A percentile compares a stretch with the other conserved stretches of the same genome.
These are phyloP conservation scores for Neohortaea acidophila DNA, from an alignment of 495 filamentous ascomycete genomes.

Conservation along the genomic window DNA sequence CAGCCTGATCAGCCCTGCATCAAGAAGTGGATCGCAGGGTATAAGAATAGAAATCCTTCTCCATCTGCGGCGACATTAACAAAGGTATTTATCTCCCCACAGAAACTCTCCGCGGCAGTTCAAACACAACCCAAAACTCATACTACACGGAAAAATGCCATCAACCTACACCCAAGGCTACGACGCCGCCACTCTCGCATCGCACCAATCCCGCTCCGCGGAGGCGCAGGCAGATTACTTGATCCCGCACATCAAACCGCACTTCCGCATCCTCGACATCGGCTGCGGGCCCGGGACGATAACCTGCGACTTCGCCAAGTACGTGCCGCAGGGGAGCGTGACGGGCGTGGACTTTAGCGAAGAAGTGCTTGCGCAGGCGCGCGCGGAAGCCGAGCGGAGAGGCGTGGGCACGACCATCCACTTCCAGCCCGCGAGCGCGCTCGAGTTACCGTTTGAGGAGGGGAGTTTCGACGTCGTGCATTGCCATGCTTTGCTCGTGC, in stretches of 20 bases:
- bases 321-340: neutral
- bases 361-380: neutral
- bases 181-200: neutral
- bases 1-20: no score
- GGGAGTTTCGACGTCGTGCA: neutral
- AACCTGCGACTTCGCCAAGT: slow-evolving; percentile 22
- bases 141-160: no score
- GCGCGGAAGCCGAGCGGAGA: neutral
- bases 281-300: slow-evolving; percentile 15
- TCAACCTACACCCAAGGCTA: no score
- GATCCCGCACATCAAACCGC: slow-evolving; percentile 6
- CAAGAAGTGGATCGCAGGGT: no score
- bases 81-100: no score
- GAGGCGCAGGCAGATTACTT: slow-evolving; percentile 2
- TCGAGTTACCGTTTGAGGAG: neutral
- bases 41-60: no score
- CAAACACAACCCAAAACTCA: no score
- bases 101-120: no score
- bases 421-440: slow-evolving; percentile 1
- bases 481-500: no score
- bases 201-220: slow-evolving; percentile 3
- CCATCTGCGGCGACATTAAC: no score
- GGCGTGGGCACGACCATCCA: neutral
- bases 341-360: slow-evolving; percentile 1
- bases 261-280: slow-evolving; percentile 7